Conservation (phyloP, 371 early-diverging fungal species). For the Entomophthora muscae region DNA sequence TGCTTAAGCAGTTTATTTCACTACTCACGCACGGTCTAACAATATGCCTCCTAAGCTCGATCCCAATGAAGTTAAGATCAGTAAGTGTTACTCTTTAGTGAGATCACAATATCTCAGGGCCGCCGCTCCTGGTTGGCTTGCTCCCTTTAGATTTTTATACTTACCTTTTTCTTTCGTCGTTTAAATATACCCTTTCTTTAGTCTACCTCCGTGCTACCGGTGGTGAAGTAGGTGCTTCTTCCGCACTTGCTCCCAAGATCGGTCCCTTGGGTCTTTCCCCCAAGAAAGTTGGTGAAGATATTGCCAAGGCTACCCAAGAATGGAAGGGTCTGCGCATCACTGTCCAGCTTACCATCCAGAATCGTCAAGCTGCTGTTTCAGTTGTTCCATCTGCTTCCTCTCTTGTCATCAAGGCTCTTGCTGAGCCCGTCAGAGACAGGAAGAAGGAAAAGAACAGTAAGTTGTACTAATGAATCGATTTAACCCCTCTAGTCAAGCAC, state of each 20-base stretch:
- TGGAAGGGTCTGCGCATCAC: conserved; percentile 98
- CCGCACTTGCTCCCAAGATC: conserved; percentile 97
- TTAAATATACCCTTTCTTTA: conserved; percentile 11
- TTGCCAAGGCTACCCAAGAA: conserved; percentile 98
- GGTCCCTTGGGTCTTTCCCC: conserved; percentile 99
- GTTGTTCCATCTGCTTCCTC: conserved; percentile 96
- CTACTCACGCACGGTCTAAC: not conserved
- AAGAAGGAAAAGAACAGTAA: conserved; percentile 99
- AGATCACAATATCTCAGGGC: not conserved
- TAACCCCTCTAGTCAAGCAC: conserved; percentile 53
- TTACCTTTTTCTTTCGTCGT: not conserved
- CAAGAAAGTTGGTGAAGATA: conserved; percentile 99
- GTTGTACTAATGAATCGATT: conserved; percentile 14
- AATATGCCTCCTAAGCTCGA: conserved; percentile 72
- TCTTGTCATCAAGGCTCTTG: conserved; percentile 95
- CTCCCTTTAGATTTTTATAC: not conserved
- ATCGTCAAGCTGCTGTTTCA: conserved; percentile 98
- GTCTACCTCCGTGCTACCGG: conserved; percentile 94
- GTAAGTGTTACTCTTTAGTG: conserved; percentile 16
- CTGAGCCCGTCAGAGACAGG: conserved; percentile 97
- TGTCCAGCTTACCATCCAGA: conserved; percentile 96
- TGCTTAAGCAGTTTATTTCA: not conserved
- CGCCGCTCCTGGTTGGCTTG: not conserved
- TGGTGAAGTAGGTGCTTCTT: conserved; percentile 98
- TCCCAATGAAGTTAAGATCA: conserved; percentile 75